Base-by-base conservation (phyloP, 805 yeast genomes). In the Lachancea sp. region DNA sequence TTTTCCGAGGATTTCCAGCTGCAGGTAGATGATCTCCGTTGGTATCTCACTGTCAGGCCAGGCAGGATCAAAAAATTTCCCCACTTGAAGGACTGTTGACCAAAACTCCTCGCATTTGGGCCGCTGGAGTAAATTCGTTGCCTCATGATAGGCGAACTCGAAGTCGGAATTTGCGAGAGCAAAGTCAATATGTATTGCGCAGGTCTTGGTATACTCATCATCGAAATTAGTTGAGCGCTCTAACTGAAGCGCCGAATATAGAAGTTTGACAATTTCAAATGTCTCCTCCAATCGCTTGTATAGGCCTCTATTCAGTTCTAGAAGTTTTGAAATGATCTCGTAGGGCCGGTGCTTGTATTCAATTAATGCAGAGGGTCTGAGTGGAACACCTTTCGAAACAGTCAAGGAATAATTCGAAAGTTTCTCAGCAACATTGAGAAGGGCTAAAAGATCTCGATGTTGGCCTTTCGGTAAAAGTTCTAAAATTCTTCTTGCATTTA, bases 11-110 rank as follows among this genome's bases (percentile, higher is more conserved):
- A 85, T 62, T 13, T 70, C 70, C 54, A 79, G 58, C 59, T 87
- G 91, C 38, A 71, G 62, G 18, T 65, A 54, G 19, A 81, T 47
- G 9, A 71, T 54, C 13, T 58, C 60, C 5, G 63, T 57, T 10
- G 74, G 72, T 2, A 59, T 59, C 35, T 63, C 68, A 22, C 65
- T 53, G 25, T 66, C 68, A 3, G 55, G 53, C 78, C 78, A 70
- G 19, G 62, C 62, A 7, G 78, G 75, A 16, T 77, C 70, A 27
- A 64, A 56, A 60, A 60, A 74, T 61, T 84, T 82, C 2, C 85
- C 85, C 2, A 83, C 80, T 54, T 86, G 95, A 54, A 81, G 82
- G 49, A 83, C 78, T 0, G 85, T 78, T 20, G 80, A 70, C 95
- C 96, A 88, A 39, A 70, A 64, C 15, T 66, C 66, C 43, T 56